phyloP scores from a whole-genome alignment of 2,329 filamentous ascomycete species.

The Nectriaceae sp. region DNA sequence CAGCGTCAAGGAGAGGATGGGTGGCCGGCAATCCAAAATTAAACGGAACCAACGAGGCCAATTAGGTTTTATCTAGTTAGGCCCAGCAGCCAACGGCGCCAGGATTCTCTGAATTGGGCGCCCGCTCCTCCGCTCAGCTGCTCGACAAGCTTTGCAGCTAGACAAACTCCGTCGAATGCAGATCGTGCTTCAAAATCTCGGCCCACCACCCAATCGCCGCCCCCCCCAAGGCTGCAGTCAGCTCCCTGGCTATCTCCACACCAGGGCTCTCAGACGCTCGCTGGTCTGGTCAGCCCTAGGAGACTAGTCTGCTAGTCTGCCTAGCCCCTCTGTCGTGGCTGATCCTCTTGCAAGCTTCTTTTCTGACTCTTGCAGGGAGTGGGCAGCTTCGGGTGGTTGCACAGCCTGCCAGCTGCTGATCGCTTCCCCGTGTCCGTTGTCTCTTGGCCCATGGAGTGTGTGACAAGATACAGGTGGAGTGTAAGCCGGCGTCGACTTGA shows the following conservation, averaged over 20 bases:
- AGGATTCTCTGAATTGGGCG: conserved; percentile 5
- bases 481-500: background rate
- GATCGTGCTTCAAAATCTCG: background rate
- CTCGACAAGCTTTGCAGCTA: conserved; percentile 6
- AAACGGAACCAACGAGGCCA: conserved; percentile 4
- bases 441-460: background rate
- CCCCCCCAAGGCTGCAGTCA: no score
- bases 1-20: no score
- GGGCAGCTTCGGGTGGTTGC: conserved; percentile 9
- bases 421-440: background rate
- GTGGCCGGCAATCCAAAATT: conserved; percentile 14
- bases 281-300: conserved; percentile 28
- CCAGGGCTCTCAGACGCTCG: no score
- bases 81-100: conserved; percentile 1
- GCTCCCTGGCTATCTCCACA: conserved; percentile 7
- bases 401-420: conserved; percentile 18
- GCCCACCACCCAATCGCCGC: conserved; percentile 4
- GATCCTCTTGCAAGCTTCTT: conserved; percentile 8
- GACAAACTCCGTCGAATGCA: background rate
- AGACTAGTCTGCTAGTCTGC: conserved; percentile 14
- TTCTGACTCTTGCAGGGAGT: background rate
- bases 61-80: background rate
- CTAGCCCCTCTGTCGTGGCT: conserved; percentile 7
- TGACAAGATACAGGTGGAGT: background rate
- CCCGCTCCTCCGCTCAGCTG: conserved; percentile 1